phyloP scores from a whole-genome alignment of 2,329 filamentous ascomycete genomes.

The Diaporthe ilicicola region DNA sequence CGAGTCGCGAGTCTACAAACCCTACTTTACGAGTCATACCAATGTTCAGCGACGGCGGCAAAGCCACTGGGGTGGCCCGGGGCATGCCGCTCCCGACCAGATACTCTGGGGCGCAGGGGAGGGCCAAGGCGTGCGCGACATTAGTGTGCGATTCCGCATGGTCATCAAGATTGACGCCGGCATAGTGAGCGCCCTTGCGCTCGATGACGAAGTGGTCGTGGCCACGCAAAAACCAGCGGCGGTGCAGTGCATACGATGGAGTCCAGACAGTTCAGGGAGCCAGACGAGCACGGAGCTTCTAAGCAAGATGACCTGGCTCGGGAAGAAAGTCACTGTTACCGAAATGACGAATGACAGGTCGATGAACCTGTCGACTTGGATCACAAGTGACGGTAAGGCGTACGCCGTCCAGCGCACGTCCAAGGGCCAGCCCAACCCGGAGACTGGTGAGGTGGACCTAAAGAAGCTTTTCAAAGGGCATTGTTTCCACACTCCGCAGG shows the following conservation, averaged over 20 bases:
- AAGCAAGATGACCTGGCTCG: conserved; percentile 85
- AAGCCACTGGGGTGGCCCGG: conserved; percentile 66
- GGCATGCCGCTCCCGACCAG: conserved; percentile 64
- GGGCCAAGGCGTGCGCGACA: conserved; percentile 81
- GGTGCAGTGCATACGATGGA: conserved; percentile 97
- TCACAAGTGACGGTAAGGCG: conserved; percentile 85
- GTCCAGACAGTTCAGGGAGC: conserved; percentile 79
- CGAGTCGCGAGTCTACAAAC: conserved; percentile 83
- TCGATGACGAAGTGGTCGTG: conserved; percentile 93
- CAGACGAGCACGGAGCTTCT: conserved; percentile 93
- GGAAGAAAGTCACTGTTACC: conserved; percentile 76
- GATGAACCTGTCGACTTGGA: conserved; percentile 95
- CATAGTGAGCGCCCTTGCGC: conserved; percentile 84
- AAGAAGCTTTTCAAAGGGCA: conserved; percentile 86
- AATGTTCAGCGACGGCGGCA: conserved; percentile 70
- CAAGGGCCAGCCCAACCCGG: conserved; percentile 47
- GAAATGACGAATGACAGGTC: conserved; percentile 95
- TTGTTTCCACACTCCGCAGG: conserved; percentile 82
- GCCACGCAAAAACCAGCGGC: conserved; percentile 91
- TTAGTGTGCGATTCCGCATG: conserved; percentile 93
- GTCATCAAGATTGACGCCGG: conserved; percentile 98
- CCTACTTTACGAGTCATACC: conserved; percentile 75
- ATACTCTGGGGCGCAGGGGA: conserved; percentile 82
- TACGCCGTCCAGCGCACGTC: conserved; percentile 86
- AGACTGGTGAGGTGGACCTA: conserved; percentile 55